Conservation (phyloP, 805 yeast genomes). For the Grigorovia humatica region DNA sequence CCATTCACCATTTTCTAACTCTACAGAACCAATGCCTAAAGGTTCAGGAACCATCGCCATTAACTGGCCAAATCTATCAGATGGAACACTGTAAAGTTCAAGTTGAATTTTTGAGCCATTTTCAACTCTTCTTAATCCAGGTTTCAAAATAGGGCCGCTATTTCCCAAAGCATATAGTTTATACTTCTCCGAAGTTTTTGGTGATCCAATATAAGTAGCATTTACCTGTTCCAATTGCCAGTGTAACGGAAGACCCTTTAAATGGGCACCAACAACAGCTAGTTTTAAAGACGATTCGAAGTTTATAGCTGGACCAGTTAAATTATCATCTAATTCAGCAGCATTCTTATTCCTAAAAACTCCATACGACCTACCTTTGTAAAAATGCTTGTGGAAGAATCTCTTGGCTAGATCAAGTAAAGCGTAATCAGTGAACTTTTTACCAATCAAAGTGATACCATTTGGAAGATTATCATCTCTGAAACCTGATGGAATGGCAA, state of each 20-base stretch:
- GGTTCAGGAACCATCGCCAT: slow-evolving; percentile 89
- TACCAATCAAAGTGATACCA: slow-evolving; percentile 79
- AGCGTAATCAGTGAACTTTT: slow-evolving; percentile 81
- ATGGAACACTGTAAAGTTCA: slow-evolving; percentile 79
- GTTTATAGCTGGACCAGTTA: slow-evolving; percentile 18
- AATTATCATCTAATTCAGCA: slow-evolving; percentile 6
- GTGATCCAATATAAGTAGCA: slow-evolving; percentile 56
- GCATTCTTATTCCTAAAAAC: slow-evolving; percentile 9
- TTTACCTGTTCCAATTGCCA: slow-evolving; percentile 86
- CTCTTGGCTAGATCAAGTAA: slow-evolving; percentile 71
- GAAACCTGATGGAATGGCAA: slow-evolving; percentile 88
- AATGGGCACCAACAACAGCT: slow-evolving; percentile 96
- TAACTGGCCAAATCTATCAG: slow-evolving; percentile 68
- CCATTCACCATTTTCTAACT: slow-evolving; percentile 68
- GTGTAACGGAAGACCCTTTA: slow-evolving; percentile 77
- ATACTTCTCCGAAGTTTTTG: slow-evolving; percentile 64
- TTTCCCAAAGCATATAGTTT: slow-evolving; percentile 74
- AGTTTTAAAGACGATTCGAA: slow-evolving; percentile 42
- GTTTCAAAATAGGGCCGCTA: slow-evolving; percentile 74
- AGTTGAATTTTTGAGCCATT: slow-evolving; percentile 56
- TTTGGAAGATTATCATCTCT: slow-evolving; percentile 79
- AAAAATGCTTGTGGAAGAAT: slow-evolving; percentile 42
- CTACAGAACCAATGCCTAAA: slow-evolving; percentile 88
- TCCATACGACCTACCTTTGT: slow-evolving; percentile 50
- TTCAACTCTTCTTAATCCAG: slow-evolving; percentile 70